Evolutionary conservation across 139 green algal genomes (phyloP).

Genomic region (Medakamo hakoo): DNA sequence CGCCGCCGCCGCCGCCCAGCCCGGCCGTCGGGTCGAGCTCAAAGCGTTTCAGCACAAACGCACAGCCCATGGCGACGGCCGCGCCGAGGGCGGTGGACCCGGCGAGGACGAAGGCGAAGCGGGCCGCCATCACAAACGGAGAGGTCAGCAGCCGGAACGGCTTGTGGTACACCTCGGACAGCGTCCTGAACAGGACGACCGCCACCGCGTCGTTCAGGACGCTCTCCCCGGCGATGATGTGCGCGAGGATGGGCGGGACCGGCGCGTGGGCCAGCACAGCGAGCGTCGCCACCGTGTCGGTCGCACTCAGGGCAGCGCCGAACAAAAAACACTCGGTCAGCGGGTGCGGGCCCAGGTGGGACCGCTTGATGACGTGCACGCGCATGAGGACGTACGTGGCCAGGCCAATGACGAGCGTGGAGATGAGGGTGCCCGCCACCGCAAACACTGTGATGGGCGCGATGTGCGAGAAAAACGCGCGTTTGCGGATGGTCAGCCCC

Average conservation of each 20-base stretch:
- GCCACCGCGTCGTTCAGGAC: conserved; percentile 62
- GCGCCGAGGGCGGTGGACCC: conserved; percentile 33
- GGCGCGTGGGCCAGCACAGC: conserved; percentile 21
- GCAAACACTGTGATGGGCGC: conserved; percentile 20
- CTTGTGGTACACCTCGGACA: conserved; percentile 21
- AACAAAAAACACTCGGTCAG: conserved; percentile 42
- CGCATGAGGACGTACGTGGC: conserved; percentile 35
- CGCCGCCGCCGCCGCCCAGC: conserved; percentile 4
- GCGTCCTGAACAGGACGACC: conserved; percentile 54
- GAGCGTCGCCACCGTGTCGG: conserved; percentile 51
- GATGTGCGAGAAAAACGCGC: conserved; percentile 24
- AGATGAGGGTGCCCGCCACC: conserved; percentile 36
- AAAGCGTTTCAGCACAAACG: conserved; percentile 33
- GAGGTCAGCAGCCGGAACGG: neutral
- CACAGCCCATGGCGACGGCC: conserved; percentile 25
- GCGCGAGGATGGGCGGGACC: conserved; percentile 20
- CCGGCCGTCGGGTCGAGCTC: conserved; percentile 7
- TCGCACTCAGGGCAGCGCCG: conserved; percentile 43
- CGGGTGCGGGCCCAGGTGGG: conserved; percentile 19
- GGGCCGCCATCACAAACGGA: conserved; percentile 8
- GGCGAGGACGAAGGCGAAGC: conserved; percentile 24
- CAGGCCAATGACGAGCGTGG: conserved; percentile 39
- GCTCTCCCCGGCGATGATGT: conserved; percentile 34
- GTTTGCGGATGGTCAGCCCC: conserved; percentile 35
- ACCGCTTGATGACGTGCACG: conserved; percentile 20